Evolutionary conservation across 345 rosid genomes (phyloP).

Genomic region (Murraya paniculata): DNA sequence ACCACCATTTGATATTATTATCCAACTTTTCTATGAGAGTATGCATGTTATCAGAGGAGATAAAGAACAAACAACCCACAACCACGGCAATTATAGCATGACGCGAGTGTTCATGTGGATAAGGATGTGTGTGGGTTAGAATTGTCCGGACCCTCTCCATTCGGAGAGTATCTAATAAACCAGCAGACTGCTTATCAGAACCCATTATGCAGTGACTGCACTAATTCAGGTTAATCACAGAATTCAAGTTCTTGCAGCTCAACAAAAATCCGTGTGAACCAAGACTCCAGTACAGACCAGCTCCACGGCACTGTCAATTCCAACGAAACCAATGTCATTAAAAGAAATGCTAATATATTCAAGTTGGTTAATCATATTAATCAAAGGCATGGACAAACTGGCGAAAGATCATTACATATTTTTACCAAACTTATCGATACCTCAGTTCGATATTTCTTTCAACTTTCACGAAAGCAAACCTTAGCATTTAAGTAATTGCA

Average conservation of each 20-base stretch:
- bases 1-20: conserved; percentile 94
- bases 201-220: conserved; percentile 38
- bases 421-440: neutral
- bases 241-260: conserved; percentile 17
- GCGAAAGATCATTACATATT: neutral
- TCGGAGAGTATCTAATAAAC: conserved; percentile 53
- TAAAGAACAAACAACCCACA: conserved; percentile 92
- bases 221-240: neutral
- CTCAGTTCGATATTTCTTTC: conserved; percentile 2
- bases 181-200: conserved; percentile 46
- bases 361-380: neutral
- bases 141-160: conserved; percentile 96
- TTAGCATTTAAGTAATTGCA: neutral
- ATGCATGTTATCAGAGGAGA: conserved; percentile 95
- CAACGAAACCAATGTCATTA: neutral
- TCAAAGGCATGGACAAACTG: neutral
- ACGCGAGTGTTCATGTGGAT: conserved; percentile 97
- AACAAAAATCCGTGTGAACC: conserved; percentile 18
- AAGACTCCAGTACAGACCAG: conserved; percentile 17
- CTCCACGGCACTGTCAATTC: conserved; percentile 19
- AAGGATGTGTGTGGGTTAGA: conserved; percentile 79
- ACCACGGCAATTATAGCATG: conserved; percentile 94
- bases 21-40: conserved; percentile 90
- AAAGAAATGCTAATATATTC: neutral
- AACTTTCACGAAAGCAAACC: neutral